These are phyloP conservation scores for Apiospora malaysiana DNA, from an alignment of 2,329 filamentous ascomycete genomes.

Conservation along the genomic window DNA sequence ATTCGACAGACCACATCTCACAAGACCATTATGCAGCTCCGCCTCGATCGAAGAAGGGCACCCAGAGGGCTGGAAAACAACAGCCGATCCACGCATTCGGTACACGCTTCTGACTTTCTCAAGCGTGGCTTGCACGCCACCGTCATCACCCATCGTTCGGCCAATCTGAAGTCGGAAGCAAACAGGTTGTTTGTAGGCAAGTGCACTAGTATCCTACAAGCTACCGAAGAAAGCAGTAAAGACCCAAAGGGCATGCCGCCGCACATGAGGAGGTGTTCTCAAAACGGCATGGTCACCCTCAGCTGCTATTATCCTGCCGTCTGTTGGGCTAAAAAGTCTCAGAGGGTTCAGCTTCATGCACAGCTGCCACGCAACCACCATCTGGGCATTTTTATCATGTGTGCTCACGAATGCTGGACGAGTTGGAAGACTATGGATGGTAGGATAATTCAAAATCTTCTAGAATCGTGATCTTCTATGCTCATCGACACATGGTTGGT, in stretches of 20 bases:
- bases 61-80: background rate
- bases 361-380: background rate
- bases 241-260: background rate
- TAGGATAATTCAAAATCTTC: background rate
- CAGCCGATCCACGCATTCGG: background rate
- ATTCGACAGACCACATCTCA: background rate
- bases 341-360: background rate
- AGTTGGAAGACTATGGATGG: background rate
- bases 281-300: conserved; percentile 1
- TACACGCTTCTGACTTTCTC: background rate
- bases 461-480: background rate
- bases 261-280: background rate
- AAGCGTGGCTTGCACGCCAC: background rate
- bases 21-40: background rate
- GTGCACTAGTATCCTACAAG: background rate
- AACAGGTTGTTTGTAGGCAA: background rate
- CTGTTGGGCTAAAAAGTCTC: background rate
- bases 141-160: background rate
- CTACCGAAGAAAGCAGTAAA: background rate
- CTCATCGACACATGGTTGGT: background rate
- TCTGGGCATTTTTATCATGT: background rate
- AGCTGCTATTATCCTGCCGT: conserved; percentile 2
- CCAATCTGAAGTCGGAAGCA: background rate
- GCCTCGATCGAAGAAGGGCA: background rate
- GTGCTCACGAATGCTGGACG: background rate